Base-by-base conservation (phyloP, 805 yeast species). In the Teunomyces stri region DNA sequence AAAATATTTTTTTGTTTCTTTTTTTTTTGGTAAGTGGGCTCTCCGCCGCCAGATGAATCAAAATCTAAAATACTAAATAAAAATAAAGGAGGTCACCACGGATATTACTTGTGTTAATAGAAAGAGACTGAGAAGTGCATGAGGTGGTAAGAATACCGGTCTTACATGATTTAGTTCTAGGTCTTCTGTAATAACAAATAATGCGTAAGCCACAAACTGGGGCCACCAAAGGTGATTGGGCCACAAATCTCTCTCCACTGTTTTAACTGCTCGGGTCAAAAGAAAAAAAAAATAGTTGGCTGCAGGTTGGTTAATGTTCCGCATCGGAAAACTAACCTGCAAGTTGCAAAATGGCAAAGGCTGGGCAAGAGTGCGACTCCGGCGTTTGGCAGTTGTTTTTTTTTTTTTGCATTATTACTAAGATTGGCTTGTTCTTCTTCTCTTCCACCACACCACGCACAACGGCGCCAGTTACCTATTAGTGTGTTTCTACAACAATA, bases 181-280 rank as follows among this genome's bases (percentile, higher is more conserved):
- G 11, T 31, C 13, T 31, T 7, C n/a, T 16, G 13, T 34, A 4
- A 16, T 15, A 15, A 11, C 25, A 11, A 18, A 16, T 11, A 18
- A 16, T 11, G 25, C 22, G 7, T 34, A 13, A 34, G 13, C 20
- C 38, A 16, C 13, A 15, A 18, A 11, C 25, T 16, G 21, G 13
- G 13, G n/a, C 11, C 12, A 34, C 9, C 21, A 18, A 20, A 21
- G 11, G 15, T 22, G 29, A 22, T 37, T 37, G 15, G 40, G 16
- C 40, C 40, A 37, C 40, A 37, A 31, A 35, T 20, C 38, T 22
- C 37, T 34, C 40, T 37, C 40, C 40, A 37, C 40, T 22, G 25
- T 10, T 20, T n/a, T n/a, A 21, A 13, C 29, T 22, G 16, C 18
- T 31, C 11, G 6, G 11, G 5, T 31, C 16, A 6, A 31, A 37